Evolutionary conservation across 2,329 filamentous ascomycete species (phyloP), one percentile per base, ranked within the genome.

Genomic region (Cladorrhinum sp.): DNA sequence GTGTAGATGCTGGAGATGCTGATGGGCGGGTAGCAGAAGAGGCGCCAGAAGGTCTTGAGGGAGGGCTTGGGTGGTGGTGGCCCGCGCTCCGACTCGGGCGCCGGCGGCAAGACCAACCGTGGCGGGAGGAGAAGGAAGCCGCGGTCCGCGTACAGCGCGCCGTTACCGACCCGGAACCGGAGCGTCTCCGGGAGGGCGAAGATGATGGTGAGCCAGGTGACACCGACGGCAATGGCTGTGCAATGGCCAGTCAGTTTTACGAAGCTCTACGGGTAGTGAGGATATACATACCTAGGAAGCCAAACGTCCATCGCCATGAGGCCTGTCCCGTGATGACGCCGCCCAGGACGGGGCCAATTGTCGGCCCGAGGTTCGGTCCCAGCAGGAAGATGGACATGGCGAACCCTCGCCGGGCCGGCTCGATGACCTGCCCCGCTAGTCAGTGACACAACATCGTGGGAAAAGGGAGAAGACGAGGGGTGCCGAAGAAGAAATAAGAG

Each of bases 281-380:
- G n/a, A n/a, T n/a, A n/a, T n/a, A n/a, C n/a, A n/a, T n/a, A n/a
- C n/a, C n/a, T n/a, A n/a, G 58, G n/a, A 64, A 64, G 0, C 60
- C 62, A 12, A 64, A 64, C 9, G 62, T 64, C 62, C 62, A 64
- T 9, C 62, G 55, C 62, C 59, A 64, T n/a, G n/a, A n/a, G n/a
- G n/a, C 58, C 42, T 3, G 52, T 30, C 60, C 62, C 12, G 60
- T 57, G 3, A 64, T 52, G 8, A 55, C 62, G 33, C 62, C 62
- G 12, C 62, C 62, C 9, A 64, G n/a, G 1, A 64, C 50, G 3
- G 62, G 62, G 7, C 60, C 60, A 16, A 62, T 46, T 3, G 62
- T 26, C n/a, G 62, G 62, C 5, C 62, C 62, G 20, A 60, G 62
- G 20, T 64, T 60, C 9, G 62, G 62, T 0, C 60, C 62, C 20